Evolutionary conservation across 495 filamentous ascomycete genomes (phyloP), one percentile per base, ranked within the genome.

Genomic region (Achaetomiella virescens): DNA sequence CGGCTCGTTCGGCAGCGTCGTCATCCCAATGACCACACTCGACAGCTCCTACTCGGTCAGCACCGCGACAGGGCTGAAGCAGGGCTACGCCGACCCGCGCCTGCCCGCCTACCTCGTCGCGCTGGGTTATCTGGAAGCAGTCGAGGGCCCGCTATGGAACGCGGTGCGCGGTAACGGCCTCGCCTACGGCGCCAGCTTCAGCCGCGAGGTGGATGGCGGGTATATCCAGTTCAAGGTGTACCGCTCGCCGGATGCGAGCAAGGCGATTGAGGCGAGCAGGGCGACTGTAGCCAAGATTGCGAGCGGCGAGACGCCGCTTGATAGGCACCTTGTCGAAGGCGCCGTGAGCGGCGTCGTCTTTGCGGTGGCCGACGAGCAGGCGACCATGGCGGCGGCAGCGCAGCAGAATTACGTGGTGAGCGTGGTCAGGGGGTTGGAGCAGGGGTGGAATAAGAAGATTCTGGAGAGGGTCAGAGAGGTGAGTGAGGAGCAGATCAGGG

Each of bases 101-200:
- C 75, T 97, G 12, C 91, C 93, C 2, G 85, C 95, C 2, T 75
- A 93, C 45, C 78, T 96, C 59, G 89, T 97, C 10, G 92, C 91
- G 1, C 80, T 87, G 29, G 81, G 90, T 11, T 97, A 96, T 69
- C 86, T 99, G 57, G 91, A 96, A 60, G 84, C 90, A 0, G 87
- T 93, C 17, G 95, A 97, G 72, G 93, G 93, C 2, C 95, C 93
- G 6, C 81, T 98, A 21, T 97, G 92, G 91, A 84, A 84, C 56
- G 89, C 89, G 2, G 85, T 96, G 48, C 90, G 93, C 37, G 93
- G 93, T 40, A 90, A 85, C 44, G 95, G 93, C 25, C 79, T 97
- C 25, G 93, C 91, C 1, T 99, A 99, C 67, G 89, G 90, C 15
- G 85, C 86, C 10, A 79, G 74, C 59, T 95, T 97, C 65, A 76